phyloP scores from a whole-genome alignment of 306 rosid genomes.

The Ormosia semicastrata region DNA sequence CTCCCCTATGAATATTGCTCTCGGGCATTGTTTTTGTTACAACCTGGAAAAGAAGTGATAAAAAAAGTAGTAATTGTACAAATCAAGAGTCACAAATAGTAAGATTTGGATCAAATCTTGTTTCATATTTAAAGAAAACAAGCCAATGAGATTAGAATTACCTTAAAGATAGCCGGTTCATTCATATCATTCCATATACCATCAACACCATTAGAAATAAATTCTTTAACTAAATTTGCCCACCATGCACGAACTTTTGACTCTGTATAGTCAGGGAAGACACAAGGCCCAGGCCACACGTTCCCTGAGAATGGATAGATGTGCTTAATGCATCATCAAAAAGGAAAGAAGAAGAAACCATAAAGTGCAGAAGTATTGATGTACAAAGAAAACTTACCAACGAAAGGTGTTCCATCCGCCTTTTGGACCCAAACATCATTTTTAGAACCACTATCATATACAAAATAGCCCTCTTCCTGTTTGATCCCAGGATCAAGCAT shows the following conservation, averaged over 20 bases:
- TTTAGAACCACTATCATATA: constrained; percentile 72
- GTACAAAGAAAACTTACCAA: constrained; percentile 46
- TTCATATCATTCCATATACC: constrained; percentile 99
- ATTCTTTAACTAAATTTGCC: constrained; percentile 84
- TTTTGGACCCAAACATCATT: constrained; percentile 74
- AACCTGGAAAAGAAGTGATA: constrained; percentile 44
- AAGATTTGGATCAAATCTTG: background rate
- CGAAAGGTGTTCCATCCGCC: constrained; percentile 67
- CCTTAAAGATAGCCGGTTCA: constrained; percentile 92
- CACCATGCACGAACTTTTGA: constrained; percentile 87
- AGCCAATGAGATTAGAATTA: constrained; percentile 18
- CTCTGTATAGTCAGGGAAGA: constrained; percentile 91
- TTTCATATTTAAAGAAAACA: background rate
- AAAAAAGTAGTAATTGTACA: constrained; percentile 3
- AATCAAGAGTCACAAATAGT: constrained; percentile 5
- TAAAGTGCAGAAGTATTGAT: background rate
- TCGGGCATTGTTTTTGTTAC: constrained; percentile 93
- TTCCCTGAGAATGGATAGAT: constrained; percentile 52
- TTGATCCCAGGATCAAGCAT: constrained; percentile 98
- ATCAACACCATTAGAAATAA: constrained; percentile 74
- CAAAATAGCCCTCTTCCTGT: constrained; percentile 74
- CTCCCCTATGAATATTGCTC: constrained; percentile 86
- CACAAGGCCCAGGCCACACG: constrained; percentile 96
- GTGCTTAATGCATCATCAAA: background rate
- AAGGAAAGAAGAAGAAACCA: background rate